phyloP scores from a whole-genome alignment of 208 protist genomes.

The Acanthamoeba lenticulata region DNA sequence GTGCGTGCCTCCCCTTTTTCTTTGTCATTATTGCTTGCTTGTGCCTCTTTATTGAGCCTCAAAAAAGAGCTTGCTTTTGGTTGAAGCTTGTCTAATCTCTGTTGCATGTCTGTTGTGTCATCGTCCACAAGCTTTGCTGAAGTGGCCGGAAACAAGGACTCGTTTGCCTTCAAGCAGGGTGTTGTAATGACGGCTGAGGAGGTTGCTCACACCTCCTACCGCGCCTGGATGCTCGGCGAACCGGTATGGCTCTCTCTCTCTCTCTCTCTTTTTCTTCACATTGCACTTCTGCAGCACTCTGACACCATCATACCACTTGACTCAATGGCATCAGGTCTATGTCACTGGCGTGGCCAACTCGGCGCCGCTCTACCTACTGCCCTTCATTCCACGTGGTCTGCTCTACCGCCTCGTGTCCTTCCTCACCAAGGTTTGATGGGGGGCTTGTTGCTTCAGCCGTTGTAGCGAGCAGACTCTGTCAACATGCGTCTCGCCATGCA shows the following conservation, averaged over 20 bases:
- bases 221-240: slow-evolving; percentile 26
- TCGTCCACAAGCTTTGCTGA: background rate
- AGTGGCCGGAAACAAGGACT: background rate
- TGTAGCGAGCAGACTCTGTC: too few relatives aligned
- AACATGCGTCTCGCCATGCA: too few relatives aligned
- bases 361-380: background rate
- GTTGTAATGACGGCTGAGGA: background rate
- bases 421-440: background rate
- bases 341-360: background rate
- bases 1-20: background rate
- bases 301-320: background rate
- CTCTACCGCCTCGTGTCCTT: background rate
- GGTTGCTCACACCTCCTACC: slow-evolving; percentile 4
- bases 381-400: background rate
- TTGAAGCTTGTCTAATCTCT: background rate
- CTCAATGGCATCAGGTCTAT: background rate
- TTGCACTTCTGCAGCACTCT: background rate
- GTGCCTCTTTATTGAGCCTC: background rate
- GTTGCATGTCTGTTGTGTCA: background rate
- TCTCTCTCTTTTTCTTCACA: background rate
- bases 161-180: background rate
- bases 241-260: background rate
- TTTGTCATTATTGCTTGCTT: background rate
- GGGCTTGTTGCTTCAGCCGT: too few relatives aligned
- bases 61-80: background rate